Conservation (phyloP, 352 stramenopile genomes). For the Elongisporangium anandrum region DNA sequence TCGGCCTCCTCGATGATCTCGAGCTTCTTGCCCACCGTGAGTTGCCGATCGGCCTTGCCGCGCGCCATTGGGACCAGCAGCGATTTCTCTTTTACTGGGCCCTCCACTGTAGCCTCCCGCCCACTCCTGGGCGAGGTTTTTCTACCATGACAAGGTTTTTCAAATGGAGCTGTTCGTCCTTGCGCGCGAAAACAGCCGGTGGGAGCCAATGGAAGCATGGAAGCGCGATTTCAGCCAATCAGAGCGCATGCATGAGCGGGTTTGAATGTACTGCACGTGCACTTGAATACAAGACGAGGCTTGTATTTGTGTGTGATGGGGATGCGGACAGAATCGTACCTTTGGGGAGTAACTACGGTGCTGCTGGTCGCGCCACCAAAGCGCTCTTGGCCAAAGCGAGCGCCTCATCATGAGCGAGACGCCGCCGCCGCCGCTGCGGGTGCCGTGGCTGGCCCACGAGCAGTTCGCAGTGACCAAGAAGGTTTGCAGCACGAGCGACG, state of each 20-base stretch:
- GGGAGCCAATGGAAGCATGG: background rate
- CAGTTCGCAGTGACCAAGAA: constrained; percentile 57
- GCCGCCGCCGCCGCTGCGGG: constrained; percentile 23
- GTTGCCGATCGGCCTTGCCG: constrained; percentile 70
- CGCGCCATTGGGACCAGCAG: constrained; percentile 49
- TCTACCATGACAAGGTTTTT: background rate
- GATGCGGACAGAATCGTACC: background rate
- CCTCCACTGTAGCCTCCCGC: background rate
- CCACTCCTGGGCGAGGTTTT: background rate
- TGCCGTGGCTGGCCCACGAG: constrained; percentile 68
- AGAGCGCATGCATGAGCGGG: background rate
- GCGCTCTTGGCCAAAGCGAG: background rate
- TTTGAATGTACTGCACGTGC: background rate
- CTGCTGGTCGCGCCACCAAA: background rate
- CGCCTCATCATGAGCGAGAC: constrained; percentile 7
- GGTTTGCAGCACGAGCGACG: constrained; percentile 37
- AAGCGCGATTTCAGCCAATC: background rate
- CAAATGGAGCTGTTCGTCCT: background rate
- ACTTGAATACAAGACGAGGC: background rate
- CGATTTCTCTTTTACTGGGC: constrained; percentile 3
- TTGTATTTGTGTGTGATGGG: background rate
- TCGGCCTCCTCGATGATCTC: constrained; percentile 87
- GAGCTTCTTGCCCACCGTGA: constrained; percentile 87
- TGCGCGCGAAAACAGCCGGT: background rate
- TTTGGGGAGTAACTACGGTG: background rate